Percentiles rank a stretch among this genome's conserved stretches.
These are phyloP conservation scores for Geranomyces variabilis DNA, from an alignment of 192 early-diverging fungal genomes.

Conservation along the genomic window DNA sequence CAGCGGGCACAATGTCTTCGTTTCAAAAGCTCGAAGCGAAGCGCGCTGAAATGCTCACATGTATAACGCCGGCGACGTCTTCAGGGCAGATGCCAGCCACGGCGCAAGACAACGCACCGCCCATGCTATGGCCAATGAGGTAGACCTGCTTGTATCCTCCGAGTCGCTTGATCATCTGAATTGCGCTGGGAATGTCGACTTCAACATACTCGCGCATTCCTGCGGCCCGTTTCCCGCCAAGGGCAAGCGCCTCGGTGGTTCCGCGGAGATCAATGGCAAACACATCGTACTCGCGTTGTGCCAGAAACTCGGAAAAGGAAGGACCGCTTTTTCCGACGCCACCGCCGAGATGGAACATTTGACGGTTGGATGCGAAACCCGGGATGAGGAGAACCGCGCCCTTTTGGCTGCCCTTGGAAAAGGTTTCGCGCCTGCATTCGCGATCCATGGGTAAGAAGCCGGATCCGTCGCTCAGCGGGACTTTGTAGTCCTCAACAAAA, in stretches of 20 bases:
- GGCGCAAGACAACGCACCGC: slow-evolving; percentile 53
- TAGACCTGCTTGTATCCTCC: slow-evolving; percentile 46
- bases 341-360: slow-evolving; percentile 51
- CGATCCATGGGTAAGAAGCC: slow-evolving; percentile 49
- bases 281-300: slow-evolving; percentile 44
- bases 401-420: slow-evolving; percentile 31
- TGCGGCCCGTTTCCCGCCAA: slow-evolving; percentile 37
- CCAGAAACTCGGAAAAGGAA: slow-evolving; percentile 52
- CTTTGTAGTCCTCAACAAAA: slow-evolving; percentile 37
- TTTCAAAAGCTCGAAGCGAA: no score
- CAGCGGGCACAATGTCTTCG: not conserved
- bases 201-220: slow-evolving; percentile 43
- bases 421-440: slow-evolving; percentile 37
- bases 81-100: slow-evolving; percentile 46
- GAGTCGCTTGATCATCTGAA: slow-evolving; percentile 41
- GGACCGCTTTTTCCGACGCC: slow-evolving; percentile 41
- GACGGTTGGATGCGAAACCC: slow-evolving; percentile 48
- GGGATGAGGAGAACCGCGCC: slow-evolving; percentile 49
- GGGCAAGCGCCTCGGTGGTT: slow-evolving; percentile 32
- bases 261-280: slow-evolving; percentile 49
- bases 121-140: slow-evolving; percentile 53
- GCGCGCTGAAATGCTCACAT: slow-evolving; percentile 31
- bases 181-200: slow-evolving; percentile 52
- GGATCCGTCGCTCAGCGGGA: slow-evolving; percentile 31
- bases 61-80: slow-evolving; percentile 53